Conservation (phyloP, 2,329 filamentous ascomycete species). For the Cyphellophora attinorum region DNA sequence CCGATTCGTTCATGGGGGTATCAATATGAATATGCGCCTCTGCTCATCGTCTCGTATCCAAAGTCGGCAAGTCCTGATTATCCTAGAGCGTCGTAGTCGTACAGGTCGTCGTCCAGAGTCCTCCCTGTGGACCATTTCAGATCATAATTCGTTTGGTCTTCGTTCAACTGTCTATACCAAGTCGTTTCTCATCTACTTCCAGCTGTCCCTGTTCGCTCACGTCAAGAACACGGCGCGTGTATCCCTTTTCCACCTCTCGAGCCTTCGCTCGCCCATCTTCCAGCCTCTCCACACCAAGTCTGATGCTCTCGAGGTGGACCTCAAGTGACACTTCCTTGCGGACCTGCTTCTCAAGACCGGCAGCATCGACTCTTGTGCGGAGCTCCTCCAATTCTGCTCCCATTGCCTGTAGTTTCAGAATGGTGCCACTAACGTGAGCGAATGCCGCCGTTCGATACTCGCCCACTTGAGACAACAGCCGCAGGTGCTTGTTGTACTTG, state of each 20-base stretch:
- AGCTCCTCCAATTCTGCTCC: slow-evolving; percentile 61
- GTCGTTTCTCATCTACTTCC: not conserved
- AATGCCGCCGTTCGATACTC: slow-evolving; percentile 57
- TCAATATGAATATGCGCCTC: too few relatives aligned
- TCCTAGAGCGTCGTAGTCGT: too few relatives aligned
- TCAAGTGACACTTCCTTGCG: slow-evolving; percentile 48
- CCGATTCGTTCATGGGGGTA: too few relatives aligned
- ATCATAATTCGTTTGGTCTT: slow-evolving; percentile 95
- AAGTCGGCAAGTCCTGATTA: too few relatives aligned
- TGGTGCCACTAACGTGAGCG: slow-evolving; percentile 57
- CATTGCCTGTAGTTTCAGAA: slow-evolving; percentile 67
- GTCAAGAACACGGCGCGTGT: not conserved
- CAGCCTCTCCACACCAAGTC: slow-evolving; percentile 61
- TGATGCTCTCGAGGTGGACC: slow-evolving; percentile 67
- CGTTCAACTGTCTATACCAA: too few relatives aligned
- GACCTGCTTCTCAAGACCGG: slow-evolving; percentile 43
- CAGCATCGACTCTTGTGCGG: slow-evolving; percentile 58
- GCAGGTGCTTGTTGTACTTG: slow-evolving; percentile 54
- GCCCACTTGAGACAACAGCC: slow-evolving; percentile 56
- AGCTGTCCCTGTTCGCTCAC: not conserved
- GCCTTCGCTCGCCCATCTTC: slow-evolving; percentile 54
- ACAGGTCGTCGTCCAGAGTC: too few relatives aligned
- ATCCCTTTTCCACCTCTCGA: slow-evolving; percentile 41
- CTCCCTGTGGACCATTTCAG: too few relatives aligned
- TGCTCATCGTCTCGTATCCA: too few relatives aligned